These are phyloP conservation scores for Candida jianshihensis DNA, from an alignment of 805 yeast species.

Conservation along the genomic window DNA sequence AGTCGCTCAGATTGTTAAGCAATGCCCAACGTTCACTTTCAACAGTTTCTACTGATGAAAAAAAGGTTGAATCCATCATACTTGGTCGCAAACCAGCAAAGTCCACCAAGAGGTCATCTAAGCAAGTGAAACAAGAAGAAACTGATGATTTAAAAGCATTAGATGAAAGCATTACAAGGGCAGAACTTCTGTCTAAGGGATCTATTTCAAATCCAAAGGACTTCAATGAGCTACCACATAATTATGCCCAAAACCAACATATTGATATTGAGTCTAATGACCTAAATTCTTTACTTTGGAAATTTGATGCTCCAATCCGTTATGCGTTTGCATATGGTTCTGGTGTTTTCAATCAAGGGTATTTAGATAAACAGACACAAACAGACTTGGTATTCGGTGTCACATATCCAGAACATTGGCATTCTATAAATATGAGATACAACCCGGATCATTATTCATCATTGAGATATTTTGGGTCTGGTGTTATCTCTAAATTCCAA, in stretches of 20 bases:
- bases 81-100: no score
- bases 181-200: conserved; percentile 16
- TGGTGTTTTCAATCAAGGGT: conserved; percentile 79
- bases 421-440: conserved; percentile 58
- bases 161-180: conserved; percentile 21
- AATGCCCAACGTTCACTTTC: no score
- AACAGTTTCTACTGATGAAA: no score
- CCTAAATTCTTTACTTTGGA: conserved; percentile 42
- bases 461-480: conserved; percentile 52
- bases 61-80: no score
- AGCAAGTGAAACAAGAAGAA: neutral
- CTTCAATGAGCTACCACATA: conserved; percentile 37
- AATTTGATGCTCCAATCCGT: conserved; percentile 64
- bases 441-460: conserved; percentile 75
- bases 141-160: conserved; percentile 14
- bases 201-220: conserved; percentile 11
- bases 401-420: conserved; percentile 69
- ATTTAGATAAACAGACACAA: conserved; percentile 49
- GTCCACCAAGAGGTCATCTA: neutral
- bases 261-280: conserved; percentile 38
- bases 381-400: conserved; percentile 84
- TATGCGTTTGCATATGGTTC: conserved; percentile 93
- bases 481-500: conserved; percentile 50
- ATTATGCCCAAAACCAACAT: conserved; percentile 54
- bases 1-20: no score